A percentile compares a stretch with the other conserved stretches of the same genome.
phyloP scores from a whole-genome alignment of 495 filamentous ascomycete species.

The Barbatosphaeria neglecta region DNA sequence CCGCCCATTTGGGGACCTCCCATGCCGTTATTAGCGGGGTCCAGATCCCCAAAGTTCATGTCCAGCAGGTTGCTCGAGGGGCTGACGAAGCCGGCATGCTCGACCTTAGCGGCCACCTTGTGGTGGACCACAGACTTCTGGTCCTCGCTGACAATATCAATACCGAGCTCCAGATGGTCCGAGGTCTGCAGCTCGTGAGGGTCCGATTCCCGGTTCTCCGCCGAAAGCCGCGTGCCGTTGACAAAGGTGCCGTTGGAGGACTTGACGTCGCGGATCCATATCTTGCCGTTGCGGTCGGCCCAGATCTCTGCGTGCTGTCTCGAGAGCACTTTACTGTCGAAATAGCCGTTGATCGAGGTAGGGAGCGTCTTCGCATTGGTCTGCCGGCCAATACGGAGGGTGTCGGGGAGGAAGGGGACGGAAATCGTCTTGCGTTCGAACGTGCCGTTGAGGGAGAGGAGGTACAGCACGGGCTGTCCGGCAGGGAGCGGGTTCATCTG shows the following conservation, averaged over 20 bases:
- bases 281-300: constrained; percentile 79
- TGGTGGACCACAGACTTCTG: constrained; percentile 97
- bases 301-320: constrained; percentile 93
- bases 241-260: constrained; percentile 98
- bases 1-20: constrained; percentile 40
- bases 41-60: constrained; percentile 80
- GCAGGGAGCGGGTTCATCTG: constrained; percentile 28
- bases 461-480: constrained; percentile 64
- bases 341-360: constrained; percentile 81
- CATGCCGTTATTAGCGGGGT: constrained; percentile 59
- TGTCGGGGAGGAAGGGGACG: constrained; percentile 79
- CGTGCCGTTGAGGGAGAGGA: constrained; percentile 82
- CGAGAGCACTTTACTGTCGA: constrained; percentile 95
- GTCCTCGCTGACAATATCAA: constrained; percentile 96
- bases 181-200: constrained; percentile 80
- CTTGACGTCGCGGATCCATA: constrained; percentile 95
- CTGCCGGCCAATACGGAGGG: constrained; percentile 85
- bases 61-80: constrained; percentile 62
- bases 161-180: constrained; percentile 85
- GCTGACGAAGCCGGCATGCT: constrained; percentile 74
- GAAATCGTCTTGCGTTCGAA: constrained; percentile 95
- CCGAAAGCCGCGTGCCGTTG: constrained; percentile 80
- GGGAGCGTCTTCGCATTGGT: constrained; percentile 94
- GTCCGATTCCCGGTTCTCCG: constrained; percentile 88
- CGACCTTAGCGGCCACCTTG: constrained; percentile 92